Percentiles rank a stretch among this genome's conserved stretches.
Conservation (phyloP, 805 yeast genomes). For the Teunomyces cretensis region DNA sequence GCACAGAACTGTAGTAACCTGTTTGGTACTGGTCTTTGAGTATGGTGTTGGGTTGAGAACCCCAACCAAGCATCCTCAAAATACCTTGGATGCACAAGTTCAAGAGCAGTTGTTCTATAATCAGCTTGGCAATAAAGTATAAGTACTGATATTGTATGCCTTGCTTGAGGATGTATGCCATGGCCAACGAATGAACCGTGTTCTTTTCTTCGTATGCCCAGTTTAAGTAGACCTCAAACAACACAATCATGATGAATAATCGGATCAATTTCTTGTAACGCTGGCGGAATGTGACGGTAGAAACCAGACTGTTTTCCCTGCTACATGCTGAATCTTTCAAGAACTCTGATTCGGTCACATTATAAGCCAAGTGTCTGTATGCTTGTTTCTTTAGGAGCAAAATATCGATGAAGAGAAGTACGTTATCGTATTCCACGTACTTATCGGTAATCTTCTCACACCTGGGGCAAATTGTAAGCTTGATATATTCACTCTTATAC, state of each 20-base stretch:
- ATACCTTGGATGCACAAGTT: constrained; percentile 33
- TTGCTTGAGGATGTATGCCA: constrained; percentile 27
- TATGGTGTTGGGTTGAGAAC: constrained; percentile 16
- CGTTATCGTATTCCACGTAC: constrained; percentile 87
- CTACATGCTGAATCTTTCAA: constrained; percentile 3
- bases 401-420: constrained; percentile 79
- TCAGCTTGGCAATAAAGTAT: constrained; percentile 53
- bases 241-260: constrained; percentile 57
- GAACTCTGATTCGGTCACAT: constrained; percentile 44
- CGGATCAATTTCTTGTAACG: constrained; percentile 33
- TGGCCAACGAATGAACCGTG: constrained; percentile 24
- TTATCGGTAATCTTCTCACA: constrained; percentile 83
- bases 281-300: constrained; percentile 4
- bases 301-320: background rate
- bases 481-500: constrained; percentile 76
- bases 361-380: constrained; percentile 81
- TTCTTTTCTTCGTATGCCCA: constrained; percentile 90
- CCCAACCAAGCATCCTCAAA: constrained; percentile 22
- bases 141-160: constrained; percentile 51
- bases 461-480: constrained; percentile 68
- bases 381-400: constrained; percentile 85
- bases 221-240: constrained; percentile 84
- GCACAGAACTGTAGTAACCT: constrained; percentile 36
- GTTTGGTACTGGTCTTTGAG: constrained; percentile 28
- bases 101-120: constrained; percentile 45